Conservation (phyloP, 2,329 filamentous ascomycete species). For the Phialemoniopsis sp. region DNA sequence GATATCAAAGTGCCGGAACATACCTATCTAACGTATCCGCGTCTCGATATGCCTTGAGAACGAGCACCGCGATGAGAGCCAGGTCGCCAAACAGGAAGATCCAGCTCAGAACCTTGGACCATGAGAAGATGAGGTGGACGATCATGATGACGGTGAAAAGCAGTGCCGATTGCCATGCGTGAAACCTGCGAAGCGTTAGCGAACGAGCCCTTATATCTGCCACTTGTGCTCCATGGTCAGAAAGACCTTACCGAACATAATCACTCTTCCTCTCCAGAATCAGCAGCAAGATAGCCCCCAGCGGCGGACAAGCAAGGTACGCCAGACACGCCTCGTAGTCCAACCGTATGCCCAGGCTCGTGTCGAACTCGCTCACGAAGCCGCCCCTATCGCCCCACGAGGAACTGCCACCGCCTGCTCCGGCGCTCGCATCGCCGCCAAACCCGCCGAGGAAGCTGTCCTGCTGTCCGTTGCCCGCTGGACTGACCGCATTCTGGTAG, state of each 20-base stretch:
- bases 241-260: constrained; percentile 84
- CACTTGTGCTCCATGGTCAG: background rate
- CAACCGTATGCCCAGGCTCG: constrained; percentile 78
- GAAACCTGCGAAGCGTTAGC: constrained; percentile 67
- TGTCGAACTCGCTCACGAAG: constrained; percentile 78
- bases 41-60: constrained; percentile 78
- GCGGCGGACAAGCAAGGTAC: constrained; percentile 79
- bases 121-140: constrained; percentile 80
- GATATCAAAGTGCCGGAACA: constrained; percentile 12
- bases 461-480: constrained; percentile 6
- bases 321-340: constrained; percentile 90
- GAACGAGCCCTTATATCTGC: too few species aligned
- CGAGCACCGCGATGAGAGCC: constrained; percentile 70
- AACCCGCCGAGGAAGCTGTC: constrained; percentile 9
- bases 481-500: constrained; percentile 18
- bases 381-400: constrained; percentile 46
- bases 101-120: constrained; percentile 82
- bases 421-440: constrained; percentile 7
- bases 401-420: constrained; percentile 16
- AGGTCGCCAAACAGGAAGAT: constrained; percentile 74
- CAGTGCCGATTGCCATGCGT: constrained; percentile 91
- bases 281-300: constrained; percentile 79
- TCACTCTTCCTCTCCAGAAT: constrained; percentile 92
- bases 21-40: constrained; percentile 64
- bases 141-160: constrained; percentile 73